Base-by-base conservation (phyloP, 306 rosid genomes). In the Canavalia gladiata region DNA sequence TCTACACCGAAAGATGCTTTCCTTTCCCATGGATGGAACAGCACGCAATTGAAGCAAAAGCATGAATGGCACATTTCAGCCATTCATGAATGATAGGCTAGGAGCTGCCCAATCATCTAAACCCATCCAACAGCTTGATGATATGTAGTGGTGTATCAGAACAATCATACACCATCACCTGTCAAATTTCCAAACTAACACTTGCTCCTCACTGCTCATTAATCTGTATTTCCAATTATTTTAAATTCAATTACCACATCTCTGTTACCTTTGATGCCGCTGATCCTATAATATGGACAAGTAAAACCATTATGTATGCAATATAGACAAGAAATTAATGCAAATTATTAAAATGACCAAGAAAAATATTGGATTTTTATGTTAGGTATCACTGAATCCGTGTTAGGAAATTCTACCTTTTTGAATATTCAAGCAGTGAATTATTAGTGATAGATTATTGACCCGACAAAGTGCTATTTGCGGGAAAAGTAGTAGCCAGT, bases 301-400 rank as follows among this genome's bases (percentile, higher is more conserved):
- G 25, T 18, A 18, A 6, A 43, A 50, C 54, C 8, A 25, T 67
- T 67, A 66, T 25, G 35, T 66, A 25, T 1, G 11, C 62, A 12
- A 50, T 29, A 8, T 29, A 41, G 34, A 60, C 51, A 29, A 39
- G 34, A 52, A 77, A 67, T 47, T 50, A 62, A 25, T 41, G 25
- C 34, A 41, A 10, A 37, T 37, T 60, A 75, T 51, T 50, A 46
- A 47, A 46, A 75, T 50, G 28, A 33, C 37, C 35, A 67, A 11
- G n/a, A 42, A 43, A 30, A 74, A 35, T 41, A 28, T 65, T 75
- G 72, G 58, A 49, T n/a, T 76, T 62, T 75, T 62, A 33, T 75
- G 59, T 45, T n/a, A 12, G 58, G 66, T 8, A 45, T 59, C 47
- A 31, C 41, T 35, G 33, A 57, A 28, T 29, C 41, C 29, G 4